Evolutionary conservation across 2,329 filamentous ascomycete genomes (phyloP).

Genomic region (Botryotinia convoluta): DNA sequence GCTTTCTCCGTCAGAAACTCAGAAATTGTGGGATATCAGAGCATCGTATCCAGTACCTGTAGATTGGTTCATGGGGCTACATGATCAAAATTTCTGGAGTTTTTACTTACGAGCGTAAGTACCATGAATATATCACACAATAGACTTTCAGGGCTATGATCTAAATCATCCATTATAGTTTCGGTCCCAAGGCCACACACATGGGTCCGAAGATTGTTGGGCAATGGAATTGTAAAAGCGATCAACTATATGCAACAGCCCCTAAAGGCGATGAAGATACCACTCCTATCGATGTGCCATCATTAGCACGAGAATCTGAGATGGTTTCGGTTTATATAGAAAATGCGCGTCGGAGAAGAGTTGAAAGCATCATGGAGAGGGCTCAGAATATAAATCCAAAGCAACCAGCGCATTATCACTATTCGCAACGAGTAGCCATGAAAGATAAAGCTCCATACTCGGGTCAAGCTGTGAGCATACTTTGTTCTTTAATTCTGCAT

Average conservation of each 20-base stretch:
- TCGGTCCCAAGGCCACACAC: neutral
- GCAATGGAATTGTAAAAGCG: neutral
- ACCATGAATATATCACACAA: neutral
- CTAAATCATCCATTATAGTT: neutral
- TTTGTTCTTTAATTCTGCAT: neutral
- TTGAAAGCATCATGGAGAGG: neutral
- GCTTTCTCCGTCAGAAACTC: neutral
- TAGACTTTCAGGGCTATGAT: neutral
- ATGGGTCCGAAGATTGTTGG: conserved; percentile 2
- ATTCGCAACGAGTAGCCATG: neutral
- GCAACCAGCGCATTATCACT: neutral
- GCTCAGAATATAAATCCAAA: neutral
- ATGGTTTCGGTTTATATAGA: neutral
- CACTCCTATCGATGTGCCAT: neutral
- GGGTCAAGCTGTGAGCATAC: neutral
- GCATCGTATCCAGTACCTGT: neutral
- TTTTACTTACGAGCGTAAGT: neutral
- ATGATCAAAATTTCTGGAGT: neutral
- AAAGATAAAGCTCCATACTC: neutral
- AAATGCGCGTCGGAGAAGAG: neutral
- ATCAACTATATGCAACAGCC: neutral
- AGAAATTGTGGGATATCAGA: neutral
- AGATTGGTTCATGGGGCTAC: neutral
- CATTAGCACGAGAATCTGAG: neutral
- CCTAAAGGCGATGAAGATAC: neutral